Conservation (phyloP, 192 early-diverging fungal species). For the Chytriomyces sp. region DNA sequence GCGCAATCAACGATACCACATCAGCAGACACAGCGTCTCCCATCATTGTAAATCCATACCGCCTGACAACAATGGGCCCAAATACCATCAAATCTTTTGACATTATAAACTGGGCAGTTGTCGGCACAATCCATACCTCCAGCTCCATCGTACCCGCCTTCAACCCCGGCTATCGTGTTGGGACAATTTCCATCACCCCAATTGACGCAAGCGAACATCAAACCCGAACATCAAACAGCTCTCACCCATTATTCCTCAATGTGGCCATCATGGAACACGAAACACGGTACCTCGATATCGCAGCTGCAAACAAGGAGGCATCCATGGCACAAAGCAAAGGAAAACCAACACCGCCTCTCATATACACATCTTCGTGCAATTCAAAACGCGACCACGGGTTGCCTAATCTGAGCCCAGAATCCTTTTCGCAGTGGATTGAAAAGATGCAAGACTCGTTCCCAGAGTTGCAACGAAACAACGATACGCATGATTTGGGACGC, state of each 20-base stretch:
- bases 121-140: slow-evolving; percentile 42
- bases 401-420: slow-evolving; percentile 13
- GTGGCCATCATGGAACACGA: slow-evolving; percentile 22
- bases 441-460: slow-evolving; percentile 25
- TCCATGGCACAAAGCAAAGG: no score
- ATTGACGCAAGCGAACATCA: neutral
- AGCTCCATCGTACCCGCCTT: slow-evolving; percentile 55
- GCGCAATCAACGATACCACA: neutral
- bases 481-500: neutral
- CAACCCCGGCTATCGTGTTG: slow-evolving; percentile 50
- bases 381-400: slow-evolving; percentile 38
- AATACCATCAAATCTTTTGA: slow-evolving; percentile 28
- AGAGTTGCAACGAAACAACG: neutral
- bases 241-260: neutral
- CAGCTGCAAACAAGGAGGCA: slow-evolving; percentile 25
- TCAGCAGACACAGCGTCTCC: neutral
- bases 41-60: slow-evolving; percentile 35
- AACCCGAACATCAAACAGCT: neutral
- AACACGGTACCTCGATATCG: slow-evolving; percentile 40
- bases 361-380: slow-evolving; percentile 29
- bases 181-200: slow-evolving; percentile 36
- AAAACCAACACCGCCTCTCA: neutral
- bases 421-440: slow-evolving; percentile 27
- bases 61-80: slow-evolving; percentile 39
- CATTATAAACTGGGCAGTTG: slow-evolving; percentile 24